A percentile compares a stretch with the other conserved stretches of the same genome.
Evolutionary conservation across 2,329 filamentous ascomycete species (phyloP).

Genomic region (Alternaria longipes): DNA sequence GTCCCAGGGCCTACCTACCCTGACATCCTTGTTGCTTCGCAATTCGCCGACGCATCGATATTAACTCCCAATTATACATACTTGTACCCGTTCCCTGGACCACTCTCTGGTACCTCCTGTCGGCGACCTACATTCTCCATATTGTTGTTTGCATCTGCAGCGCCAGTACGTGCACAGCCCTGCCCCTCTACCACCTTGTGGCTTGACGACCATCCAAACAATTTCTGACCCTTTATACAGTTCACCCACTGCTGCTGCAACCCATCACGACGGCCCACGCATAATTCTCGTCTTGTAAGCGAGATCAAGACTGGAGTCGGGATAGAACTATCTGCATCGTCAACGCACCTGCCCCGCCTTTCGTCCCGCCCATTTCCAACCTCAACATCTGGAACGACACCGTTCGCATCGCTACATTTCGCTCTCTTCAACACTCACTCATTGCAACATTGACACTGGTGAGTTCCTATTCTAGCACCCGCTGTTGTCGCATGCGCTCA

Average conservation of each 20-base stretch:
- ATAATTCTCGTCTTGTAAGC: constrained; percentile 9
- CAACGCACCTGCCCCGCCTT: constrained; percentile 22
- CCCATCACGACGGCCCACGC: constrained; percentile 9
- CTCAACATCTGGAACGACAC: constrained; percentile 2
- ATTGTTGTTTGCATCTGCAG: constrained; percentile 20
- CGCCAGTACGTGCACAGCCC: constrained; percentile 26
- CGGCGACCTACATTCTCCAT: constrained; percentile 24
- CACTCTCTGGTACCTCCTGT: constrained; percentile 29
- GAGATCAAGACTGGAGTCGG: constrained; percentile 13
- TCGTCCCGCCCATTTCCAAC: constrained; percentile 16
- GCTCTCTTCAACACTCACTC: constrained; percentile 4
- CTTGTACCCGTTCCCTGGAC: constrained; percentile 27
- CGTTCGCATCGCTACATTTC: neutral
- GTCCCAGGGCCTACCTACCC: constrained; percentile 36
- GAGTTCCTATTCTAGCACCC: neutral
- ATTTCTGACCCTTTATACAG: constrained; percentile 10
- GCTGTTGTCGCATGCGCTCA: constrained; percentile 1
- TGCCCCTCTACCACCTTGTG: constrained; percentile 13
- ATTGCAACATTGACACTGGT: constrained; percentile 3
- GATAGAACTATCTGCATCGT: constrained; percentile 13
- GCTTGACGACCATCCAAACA: constrained; percentile 13
- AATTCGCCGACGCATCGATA: constrained; percentile 39
- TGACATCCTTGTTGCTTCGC: constrained; percentile 34
- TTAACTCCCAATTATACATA: constrained; percentile 30
- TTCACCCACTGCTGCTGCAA: constrained; percentile 14